Evolutionary conservation across 306 rosid genomes (phyloP).

Genomic region (Lablab purpureus): DNA sequence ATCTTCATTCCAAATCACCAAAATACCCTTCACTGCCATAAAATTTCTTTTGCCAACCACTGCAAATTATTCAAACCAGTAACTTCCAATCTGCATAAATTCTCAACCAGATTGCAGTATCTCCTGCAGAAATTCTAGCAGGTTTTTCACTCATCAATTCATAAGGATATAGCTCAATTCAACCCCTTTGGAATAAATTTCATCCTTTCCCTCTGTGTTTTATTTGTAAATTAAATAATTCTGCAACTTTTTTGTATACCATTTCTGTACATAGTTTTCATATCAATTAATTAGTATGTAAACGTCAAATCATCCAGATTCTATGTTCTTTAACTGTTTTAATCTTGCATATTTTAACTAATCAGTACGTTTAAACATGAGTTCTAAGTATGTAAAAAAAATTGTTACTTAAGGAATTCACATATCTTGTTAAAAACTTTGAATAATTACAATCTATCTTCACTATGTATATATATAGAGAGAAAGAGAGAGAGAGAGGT

Average conservation of each 20-base stretch:
- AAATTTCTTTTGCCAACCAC: background rate
- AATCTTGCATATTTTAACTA: background rate
- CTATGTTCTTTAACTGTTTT: background rate
- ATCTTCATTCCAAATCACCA: constrained; percentile 4
- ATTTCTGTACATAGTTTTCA: background rate
- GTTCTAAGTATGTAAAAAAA: no score
- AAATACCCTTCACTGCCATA: constrained; percentile 10
- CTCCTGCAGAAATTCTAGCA: background rate
- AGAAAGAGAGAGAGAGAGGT: no score
- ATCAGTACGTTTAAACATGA: background rate
- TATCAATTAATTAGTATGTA: background rate
- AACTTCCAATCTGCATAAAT: constrained; percentile 1
- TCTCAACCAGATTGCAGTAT: background rate
- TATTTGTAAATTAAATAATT: background rate
- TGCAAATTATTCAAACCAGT: constrained; percentile 9
- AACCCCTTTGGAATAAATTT: background rate
- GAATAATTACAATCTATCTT: no score
- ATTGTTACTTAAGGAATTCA: background rate
- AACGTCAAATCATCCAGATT: background rate
- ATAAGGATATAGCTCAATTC: no score
- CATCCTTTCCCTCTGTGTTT: background rate
- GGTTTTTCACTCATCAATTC: no score
- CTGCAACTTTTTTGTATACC: background rate
- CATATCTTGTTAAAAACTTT: no score
- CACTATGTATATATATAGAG: no score